phyloP scores from a whole-genome alignment of 768 basidiomycete genomes.

The Auricularia sp. region DNA sequence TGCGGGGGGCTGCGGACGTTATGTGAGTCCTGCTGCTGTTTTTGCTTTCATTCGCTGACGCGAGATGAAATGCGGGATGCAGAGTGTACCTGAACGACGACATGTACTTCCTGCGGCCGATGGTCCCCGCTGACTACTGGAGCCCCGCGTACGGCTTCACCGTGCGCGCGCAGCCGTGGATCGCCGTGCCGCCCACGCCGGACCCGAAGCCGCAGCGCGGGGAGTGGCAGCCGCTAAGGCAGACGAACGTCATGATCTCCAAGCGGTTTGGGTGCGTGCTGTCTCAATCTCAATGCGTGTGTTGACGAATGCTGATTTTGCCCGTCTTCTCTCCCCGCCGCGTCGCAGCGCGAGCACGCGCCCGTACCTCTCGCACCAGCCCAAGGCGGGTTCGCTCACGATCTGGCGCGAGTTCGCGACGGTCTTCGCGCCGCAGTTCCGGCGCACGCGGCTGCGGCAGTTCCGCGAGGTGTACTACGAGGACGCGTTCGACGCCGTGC shows the following conservation, averaged over 20 bases:
- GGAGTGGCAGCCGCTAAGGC: neutral
- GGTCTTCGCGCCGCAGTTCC: slow-evolving; percentile 23
- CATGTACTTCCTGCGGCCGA: neutral
- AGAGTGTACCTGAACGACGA: neutral
- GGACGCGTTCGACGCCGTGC: neutral
- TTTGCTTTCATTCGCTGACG: neutral
- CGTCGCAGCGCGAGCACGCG: slow-evolving; percentile 16
- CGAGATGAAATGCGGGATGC: neutral
- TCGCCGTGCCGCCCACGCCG: neutral
- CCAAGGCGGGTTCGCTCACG: slow-evolving; percentile 25
- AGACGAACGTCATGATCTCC: neutral
- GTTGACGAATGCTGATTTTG: too few species aligned
- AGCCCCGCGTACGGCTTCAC: neutral
- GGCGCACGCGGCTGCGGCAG: slow-evolving; percentile 20
- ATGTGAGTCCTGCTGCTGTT: neutral
- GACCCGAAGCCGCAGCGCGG: neutral
- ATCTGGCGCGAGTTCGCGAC: slow-evolving; percentile 26
- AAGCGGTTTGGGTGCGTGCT: neutral
- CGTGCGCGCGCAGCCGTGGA: neutral
- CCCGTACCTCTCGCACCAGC: slow-evolving; percentile 32
- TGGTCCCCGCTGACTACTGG: neutral
- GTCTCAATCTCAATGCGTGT: too few species aligned
- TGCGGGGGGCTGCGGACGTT: neutral
- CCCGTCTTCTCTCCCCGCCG: neutral
- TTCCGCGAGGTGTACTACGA: slow-evolving; percentile 18